Conservation (phyloP, 768 basidiomycete genomes). For the Mycena kentingensis region DNA sequence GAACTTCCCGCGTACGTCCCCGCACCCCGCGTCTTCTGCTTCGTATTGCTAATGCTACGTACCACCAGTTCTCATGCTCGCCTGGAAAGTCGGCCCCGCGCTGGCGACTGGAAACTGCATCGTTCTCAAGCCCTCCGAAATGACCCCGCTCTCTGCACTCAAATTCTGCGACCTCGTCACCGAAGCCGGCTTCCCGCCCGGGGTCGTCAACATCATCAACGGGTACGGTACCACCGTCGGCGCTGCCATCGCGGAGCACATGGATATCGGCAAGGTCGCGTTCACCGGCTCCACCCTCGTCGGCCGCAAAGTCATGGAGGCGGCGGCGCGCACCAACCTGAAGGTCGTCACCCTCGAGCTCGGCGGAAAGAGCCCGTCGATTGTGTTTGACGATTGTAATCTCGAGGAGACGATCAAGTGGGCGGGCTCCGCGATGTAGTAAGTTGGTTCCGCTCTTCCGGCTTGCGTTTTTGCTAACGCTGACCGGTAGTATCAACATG, state of each 20-base stretch:
- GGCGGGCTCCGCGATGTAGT: slow-evolving; percentile 76
- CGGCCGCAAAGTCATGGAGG: slow-evolving; percentile 79
- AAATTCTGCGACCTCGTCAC: slow-evolving; percentile 55
- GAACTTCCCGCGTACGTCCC: slow-evolving; percentile 58
- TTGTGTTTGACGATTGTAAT: slow-evolving; percentile 77
- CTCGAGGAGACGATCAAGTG: slow-evolving; percentile 73
- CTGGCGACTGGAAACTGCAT: slow-evolving; percentile 81
- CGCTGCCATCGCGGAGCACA: slow-evolving; percentile 55
- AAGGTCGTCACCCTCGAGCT: slow-evolving; percentile 85
- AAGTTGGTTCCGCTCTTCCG: slow-evolving; percentile 27
- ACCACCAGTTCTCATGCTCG: slow-evolving; percentile 55
- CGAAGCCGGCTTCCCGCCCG: slow-evolving; percentile 78
- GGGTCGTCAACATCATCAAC: slow-evolving; percentile 60
- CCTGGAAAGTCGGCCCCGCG: slow-evolving; percentile 82
- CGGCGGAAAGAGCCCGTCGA: slow-evolving; percentile 72
- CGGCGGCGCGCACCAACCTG: slow-evolving; percentile 77
- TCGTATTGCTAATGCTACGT: not conserved
- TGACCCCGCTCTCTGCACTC: slow-evolving; percentile 74
- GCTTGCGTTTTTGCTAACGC: slow-evolving; percentile 1
- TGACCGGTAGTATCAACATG: slow-evolving; percentile 15
- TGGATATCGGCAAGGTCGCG: slow-evolving; percentile 63
- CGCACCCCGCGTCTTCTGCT: not conserved
- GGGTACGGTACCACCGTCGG: slow-evolving; percentile 43
- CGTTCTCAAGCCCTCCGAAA: slow-evolving; percentile 78
- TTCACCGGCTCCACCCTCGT: slow-evolving; percentile 86